Percentiles rank a stretch among this genome's conserved stretches.
These are phyloP conservation scores for Suillus clintonianus DNA, from an alignment of 768 basidiomycete genomes.

Conservation along the genomic window DNA sequence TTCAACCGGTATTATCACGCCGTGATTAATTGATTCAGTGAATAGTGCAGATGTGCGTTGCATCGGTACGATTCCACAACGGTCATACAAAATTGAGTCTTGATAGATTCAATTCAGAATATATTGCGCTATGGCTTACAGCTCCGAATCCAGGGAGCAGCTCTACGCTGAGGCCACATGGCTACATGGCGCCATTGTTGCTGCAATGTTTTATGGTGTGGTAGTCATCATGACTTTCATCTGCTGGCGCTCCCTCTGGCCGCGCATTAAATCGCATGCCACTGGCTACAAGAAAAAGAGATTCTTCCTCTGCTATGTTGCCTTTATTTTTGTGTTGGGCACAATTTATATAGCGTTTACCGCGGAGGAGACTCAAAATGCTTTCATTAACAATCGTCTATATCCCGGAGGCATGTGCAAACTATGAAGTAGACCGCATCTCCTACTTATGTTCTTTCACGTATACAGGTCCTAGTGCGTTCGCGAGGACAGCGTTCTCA, in stretches of 20 bases:
- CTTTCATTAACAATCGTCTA: slow-evolving; percentile 31
- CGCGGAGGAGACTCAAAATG: slow-evolving; percentile 25
- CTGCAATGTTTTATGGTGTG: slow-evolving; percentile 26
- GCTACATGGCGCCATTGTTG: slow-evolving; percentile 30
- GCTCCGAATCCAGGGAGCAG: slow-evolving; percentile 11
- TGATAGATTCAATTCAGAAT: background rate
- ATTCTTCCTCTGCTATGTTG: slow-evolving; percentile 31
- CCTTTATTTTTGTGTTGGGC: slow-evolving; percentile 26
- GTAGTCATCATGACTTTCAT: slow-evolving; percentile 25
- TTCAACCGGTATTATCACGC: too few species aligned
- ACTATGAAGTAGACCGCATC: too few species aligned
- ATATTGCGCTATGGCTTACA: slow-evolving; percentile 15
- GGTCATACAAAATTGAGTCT: too few species aligned
- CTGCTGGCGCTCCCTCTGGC: slow-evolving; percentile 29
- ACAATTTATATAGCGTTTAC: slow-evolving; percentile 26
- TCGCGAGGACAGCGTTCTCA: slow-evolving; percentile 23
- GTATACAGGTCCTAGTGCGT: slow-evolving; percentile 22
- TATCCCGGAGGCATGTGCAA: slow-evolving; percentile 29
- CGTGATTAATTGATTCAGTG: too few species aligned
- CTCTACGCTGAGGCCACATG: slow-evolving; percentile 28
- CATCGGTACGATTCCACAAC: background rate
- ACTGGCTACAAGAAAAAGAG: slow-evolving; percentile 16
- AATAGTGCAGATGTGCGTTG: too few species aligned
- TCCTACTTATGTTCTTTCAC: background rate
- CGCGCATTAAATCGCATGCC: slow-evolving; percentile 16